Evolutionary conservation across 805 yeast genomes (phyloP), one percentile per base, ranked within the genome.

Genomic region (Cyberlindnera meyerae): DNA sequence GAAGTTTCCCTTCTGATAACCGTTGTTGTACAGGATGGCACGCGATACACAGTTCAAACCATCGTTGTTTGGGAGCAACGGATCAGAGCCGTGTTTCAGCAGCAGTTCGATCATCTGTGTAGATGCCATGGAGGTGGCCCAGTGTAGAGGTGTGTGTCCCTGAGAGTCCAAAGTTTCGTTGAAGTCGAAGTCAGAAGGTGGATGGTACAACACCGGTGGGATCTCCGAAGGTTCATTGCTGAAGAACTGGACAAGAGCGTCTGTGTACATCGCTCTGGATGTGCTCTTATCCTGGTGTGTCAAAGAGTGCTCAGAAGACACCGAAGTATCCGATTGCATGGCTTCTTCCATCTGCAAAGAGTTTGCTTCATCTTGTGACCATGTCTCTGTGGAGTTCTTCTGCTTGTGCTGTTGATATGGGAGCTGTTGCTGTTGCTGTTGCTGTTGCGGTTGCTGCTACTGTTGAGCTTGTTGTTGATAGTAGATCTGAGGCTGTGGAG

Each of bases 101-200:
- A 83, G 54, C 20, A 77, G 63, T 44, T 77, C 77, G 13, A 81
- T 70, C 42, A 82, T 65, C 6, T 71, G 67, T n/a, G 71, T 53
- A 41, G 79, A 74, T 1, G 85, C 90, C 77, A 84, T 73, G 0
- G 93, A 80, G 21, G 86, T 71, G 0, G 94, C 93, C 95, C 95
- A 84, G 56, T 84, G 95, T 36, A 84, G 65, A 1, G 88, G 75
- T 0, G 89, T 79, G 52, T 84, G 88, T 0, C 90, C 90, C 47
- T 84, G 93, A 42, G 77, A 77, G 51, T 84, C 95, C 15, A 84
- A 77, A 3, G 80, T 70, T 41, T 73, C 80, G 53, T 81, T 76
- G 35, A 82, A 73, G 47, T 79, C 73, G 40, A 81, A 75, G 48
- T 76, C 74, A 25, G 65, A 61, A 1, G 90, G 89, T 6, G 84